Evolutionary conservation across 2,329 filamentous ascomycete species (phyloP).

Genomic region (Fusarium neocosmosporiellum): DNA sequence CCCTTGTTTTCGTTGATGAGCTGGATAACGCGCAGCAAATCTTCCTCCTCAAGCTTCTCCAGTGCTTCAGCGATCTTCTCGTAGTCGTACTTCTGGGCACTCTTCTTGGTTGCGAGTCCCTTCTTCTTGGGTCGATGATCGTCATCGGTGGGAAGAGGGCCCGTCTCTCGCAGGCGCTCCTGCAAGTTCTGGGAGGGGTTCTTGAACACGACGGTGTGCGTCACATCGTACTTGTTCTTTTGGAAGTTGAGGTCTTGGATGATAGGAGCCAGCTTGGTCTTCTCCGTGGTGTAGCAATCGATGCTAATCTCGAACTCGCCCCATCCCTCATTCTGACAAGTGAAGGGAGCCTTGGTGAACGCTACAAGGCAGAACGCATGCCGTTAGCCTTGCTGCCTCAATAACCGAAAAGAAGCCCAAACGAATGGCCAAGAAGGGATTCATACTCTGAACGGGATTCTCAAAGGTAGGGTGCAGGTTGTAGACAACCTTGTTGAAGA

Average conservation of each 20-base stretch:
- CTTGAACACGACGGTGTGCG: constrained; percentile 86
- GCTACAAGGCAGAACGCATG: constrained; percentile 57
- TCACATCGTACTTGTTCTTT: constrained; percentile 81
- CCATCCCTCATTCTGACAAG: constrained; percentile 94
- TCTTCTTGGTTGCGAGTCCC: constrained; percentile 79
- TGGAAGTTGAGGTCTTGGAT: constrained; percentile 94
- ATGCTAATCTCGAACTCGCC: constrained; percentile 98
- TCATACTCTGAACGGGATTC: constrained; percentile 85
- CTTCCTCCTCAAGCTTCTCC: constrained; percentile 90
- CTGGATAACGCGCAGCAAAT: constrained; percentile 93
- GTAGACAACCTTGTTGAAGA: constrained; percentile 94
- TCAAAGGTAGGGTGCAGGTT: constrained; percentile 94
- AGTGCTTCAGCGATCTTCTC: constrained; percentile 96
- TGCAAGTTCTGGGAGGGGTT: constrained; percentile 92
- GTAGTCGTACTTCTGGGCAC: constrained; percentile 81
- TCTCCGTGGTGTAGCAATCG: constrained; percentile 83
- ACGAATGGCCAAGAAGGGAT: background rate
- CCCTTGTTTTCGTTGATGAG: constrained; percentile 98
- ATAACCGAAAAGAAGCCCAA: background rate
- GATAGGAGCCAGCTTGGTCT: constrained; percentile 80
- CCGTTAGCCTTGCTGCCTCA: constrained; percentile 14
- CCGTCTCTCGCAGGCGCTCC: constrained; percentile 82
- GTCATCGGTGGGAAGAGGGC: constrained; percentile 82
- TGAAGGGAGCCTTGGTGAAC: constrained; percentile 87
- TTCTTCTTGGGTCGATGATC: constrained; percentile 69